A percentile compares a stretch with the other conserved stretches of the same genome.
Evolutionary conservation across 257 asterid species (phyloP).

Genomic region (Capsicum chinense): DNA sequence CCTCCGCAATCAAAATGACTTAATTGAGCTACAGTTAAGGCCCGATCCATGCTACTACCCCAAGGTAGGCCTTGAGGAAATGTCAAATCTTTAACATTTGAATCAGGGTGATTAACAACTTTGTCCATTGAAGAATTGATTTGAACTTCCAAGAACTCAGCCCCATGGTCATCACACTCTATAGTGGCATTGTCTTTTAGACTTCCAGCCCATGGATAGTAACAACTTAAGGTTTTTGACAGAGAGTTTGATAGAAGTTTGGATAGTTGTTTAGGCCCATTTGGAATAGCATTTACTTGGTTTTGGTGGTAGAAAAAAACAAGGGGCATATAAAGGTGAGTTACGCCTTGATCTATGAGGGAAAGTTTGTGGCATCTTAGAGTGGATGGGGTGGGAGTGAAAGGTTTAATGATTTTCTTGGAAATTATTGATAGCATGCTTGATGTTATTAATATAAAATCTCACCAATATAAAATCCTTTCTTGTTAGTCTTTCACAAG

Average conservation of each 20-base stretch:
- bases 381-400: not conserved
- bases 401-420: not conserved
- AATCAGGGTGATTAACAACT: not conserved
- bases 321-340: not conserved
- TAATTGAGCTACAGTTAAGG: not conserved
- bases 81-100: not conserved
- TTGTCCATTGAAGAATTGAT: slow-evolving; percentile 6
- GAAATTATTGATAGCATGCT: not conserved
- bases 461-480: no score
- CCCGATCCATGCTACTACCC: not conserved
- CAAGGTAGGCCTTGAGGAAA: not conserved
- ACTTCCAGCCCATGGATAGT: not conserved
- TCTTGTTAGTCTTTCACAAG: no score
- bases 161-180: slow-evolving; percentile 28
- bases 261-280: not conserved
- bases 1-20: slow-evolving; percentile 31
- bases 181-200: not conserved
- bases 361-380: not conserved
- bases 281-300: no score
- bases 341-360: not conserved
- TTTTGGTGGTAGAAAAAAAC: slow-evolving; percentile 25
- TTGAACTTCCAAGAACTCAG: not conserved
- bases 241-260: not conserved
- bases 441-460: no score
- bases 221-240: not conserved